Evolutionary conservation across 2,329 filamentous ascomycete genomes (phyloP), one percentile per base, ranked within the genome.

Genomic region (Exserohilum rostratum): DNA sequence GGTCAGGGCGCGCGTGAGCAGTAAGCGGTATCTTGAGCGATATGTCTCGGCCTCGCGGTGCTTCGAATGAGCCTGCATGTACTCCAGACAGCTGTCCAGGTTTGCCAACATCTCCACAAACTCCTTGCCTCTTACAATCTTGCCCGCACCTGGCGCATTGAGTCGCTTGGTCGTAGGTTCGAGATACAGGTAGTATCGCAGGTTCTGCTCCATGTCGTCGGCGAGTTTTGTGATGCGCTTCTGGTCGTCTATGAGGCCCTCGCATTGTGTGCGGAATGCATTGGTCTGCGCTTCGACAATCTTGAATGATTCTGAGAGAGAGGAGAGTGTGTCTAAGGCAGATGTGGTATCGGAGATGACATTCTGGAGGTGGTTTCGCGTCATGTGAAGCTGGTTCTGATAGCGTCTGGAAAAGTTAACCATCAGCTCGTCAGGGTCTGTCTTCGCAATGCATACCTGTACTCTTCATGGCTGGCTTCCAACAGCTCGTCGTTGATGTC

Each of bases 151-250:
- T 0, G 95, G 93, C 0, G 93, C 93, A 79, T 98, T 98, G 53
- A 99, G 85, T 12, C 92, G 85, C 50, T 93, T 85, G 0, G 92
- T 96, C 56, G 93, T 92, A 42, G 89, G 92, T 61, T 99, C 95
- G 5, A 99, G 83, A 70, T 96, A 97, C 17, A 90, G 86, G 74
- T 99, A 99, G 76, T 96, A 97, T 70, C 93, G 88, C n/a, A 97
- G 80, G 65, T 97, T 96, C 20, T 90, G 90, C 22, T 90, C 89
- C 52, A 99, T 89, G 54, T 92, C 88, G 62, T 96, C 86, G 2
- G 92, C 91, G 37, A 99, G 83, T 61, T 83, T 84, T 58, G 90
- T 87, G 35, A 97, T 82, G 20, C 90, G 86, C 65, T 84, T 86
- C 77, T 98, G 92, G 66, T 96, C 93, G 1, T 85, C 81, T 27